phyloP scores from a whole-genome alignment of 805 yeast genomes.

The Brettanomyces anomalus region DNA sequence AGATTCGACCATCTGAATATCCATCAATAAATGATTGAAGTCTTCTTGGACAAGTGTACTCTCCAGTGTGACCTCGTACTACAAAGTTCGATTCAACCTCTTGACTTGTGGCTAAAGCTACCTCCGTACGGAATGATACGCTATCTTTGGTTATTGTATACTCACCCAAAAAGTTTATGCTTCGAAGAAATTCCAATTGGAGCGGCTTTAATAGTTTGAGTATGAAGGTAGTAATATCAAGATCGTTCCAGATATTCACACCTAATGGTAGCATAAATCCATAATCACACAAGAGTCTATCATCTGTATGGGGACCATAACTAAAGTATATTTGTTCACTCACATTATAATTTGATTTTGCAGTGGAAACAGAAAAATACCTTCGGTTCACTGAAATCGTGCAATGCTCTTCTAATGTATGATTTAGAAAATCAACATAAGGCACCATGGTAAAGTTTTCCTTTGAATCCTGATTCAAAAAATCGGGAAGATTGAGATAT shows the following conservation, averaged over 20 bases:
- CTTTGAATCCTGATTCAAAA: conserved; percentile 28
- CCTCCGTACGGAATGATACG: conserved; percentile 63
- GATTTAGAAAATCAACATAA: conserved; percentile 81
- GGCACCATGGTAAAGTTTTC: conserved; percentile 90
- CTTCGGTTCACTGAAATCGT: conserved; percentile 33
- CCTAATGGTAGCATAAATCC: conserved; percentile 52
- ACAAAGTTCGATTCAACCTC: conserved; percentile 14
- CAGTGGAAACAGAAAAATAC: conserved; percentile 47
- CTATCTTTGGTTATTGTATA: conserved; percentile 51
- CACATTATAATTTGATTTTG: conserved; percentile 20
- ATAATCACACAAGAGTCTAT: conserved; percentile 74
- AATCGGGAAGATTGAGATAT: conserved; percentile 53
- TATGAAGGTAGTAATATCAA: conserved; percentile 51
- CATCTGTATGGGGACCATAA: conserved; percentile 87
- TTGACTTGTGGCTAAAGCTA: conserved; percentile 59
- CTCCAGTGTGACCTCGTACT: conserved; percentile 1
- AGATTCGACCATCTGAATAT: conserved; percentile 34
- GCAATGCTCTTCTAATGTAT: conserved; percentile 45
- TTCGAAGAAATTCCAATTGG: conserved; percentile 39
- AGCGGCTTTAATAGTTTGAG: conserved; percentile 23
- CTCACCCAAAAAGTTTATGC: conserved; percentile 57
- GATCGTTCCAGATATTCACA: conserved; percentile 55
- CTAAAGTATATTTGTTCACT: conserved; percentile 59
- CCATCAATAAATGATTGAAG: conserved; percentile 38
- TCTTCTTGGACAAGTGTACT: conserved; percentile 20